Base-by-base conservation (phyloP, 306 rosid genomes). In the Vigna hirtella region DNA sequence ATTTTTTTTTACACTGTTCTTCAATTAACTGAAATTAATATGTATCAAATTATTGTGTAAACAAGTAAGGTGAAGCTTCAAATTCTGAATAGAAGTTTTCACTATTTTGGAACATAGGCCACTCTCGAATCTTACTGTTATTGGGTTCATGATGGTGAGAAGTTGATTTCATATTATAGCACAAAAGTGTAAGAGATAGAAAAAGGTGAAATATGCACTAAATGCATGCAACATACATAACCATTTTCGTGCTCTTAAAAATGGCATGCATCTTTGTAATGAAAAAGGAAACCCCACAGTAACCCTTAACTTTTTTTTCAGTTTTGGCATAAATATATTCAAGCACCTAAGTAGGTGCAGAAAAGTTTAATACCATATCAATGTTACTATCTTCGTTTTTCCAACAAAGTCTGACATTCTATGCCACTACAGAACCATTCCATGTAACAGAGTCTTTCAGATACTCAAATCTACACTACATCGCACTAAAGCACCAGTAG, bases 261-360 rank as follows among this genome's bases (percentile, higher is more conserved):
- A 9, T 64, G 30, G 43, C 51, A 53, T 17, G 59, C 59, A 51
- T 64, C 16, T 9, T 49, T 71, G 61, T 50, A 69, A 43, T 38
- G 62, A 12, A 71, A 78, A 79, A 22, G 77, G 47, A 24, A 49
- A 20, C 3, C n/a, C 16, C n/a, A 13, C 20, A 24, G 5, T 2
- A 5, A 15, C 24, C 10, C 13, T 2, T 42, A 36, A 36, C 72
- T 22, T 50, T 15, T 4, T 30, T 9, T 36, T 17, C 65, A 69
- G 47, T 67, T 78, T 79, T 73, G 69, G 68, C 59, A 66, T 10
- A 34, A 38, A 40, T 63, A 59, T n/a, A 22, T 80, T 20, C 15
- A 50, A 68, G 57, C 10, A 57, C 17, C 24, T 45, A 7, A 42
- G 18, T 22, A 43, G 49, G 49, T 24, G 64, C 73, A 65, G 17